Evolutionary conservation across 305 asterid species (phyloP), one percentile per base, ranked within the genome.

Genomic region (Fraxinus baroniana): DNA sequence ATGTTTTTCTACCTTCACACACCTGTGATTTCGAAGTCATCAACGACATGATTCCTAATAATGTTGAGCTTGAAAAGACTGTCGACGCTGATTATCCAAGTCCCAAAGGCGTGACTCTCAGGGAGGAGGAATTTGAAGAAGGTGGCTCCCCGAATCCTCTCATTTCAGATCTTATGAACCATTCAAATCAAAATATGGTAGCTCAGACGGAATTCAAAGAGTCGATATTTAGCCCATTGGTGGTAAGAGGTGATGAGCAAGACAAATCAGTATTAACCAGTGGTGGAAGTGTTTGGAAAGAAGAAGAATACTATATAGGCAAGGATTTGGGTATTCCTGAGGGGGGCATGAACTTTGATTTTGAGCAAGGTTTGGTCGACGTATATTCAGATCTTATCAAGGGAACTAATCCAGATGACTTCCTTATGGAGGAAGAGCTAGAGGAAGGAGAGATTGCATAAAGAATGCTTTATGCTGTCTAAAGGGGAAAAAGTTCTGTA

Each of bases 401-500:
- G 70, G 89, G 81, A 36, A 62, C 83, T n/a, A 86, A 79, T 72
- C 26, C 85, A 3, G 91, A 84, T 2, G 84, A 84, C 71, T 83
- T 84, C 76, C 80, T 90, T 80, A 64, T 85, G 75, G 94, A 88
- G 66, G 96, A 93, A 82, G 97, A 91, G 64, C 86, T 91, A 8
- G 98, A 92, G 90, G 98, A 93, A 86, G 98, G 97, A 72, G 98
- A 93, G 89, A 90, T 93, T 82, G 89, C 89, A 60, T 60, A 9
- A 41, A 60, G 15, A 60, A 8, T 60, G 70, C 70, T 60, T 60
- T 20, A 6, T 20, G 22, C 70, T 60, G 70, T 60, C 2, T 60
- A 20, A 20, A 60, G 70, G 70, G 70, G 30, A 20, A 60, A n/a
- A 60, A 60, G 70, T 60, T 8, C n/a, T 64, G 33, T 10, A 41